These are phyloP conservation scores for Eutrema yunnanense DNA, from an alignment of 345 rosid species.

Conservation along the genomic window DNA sequence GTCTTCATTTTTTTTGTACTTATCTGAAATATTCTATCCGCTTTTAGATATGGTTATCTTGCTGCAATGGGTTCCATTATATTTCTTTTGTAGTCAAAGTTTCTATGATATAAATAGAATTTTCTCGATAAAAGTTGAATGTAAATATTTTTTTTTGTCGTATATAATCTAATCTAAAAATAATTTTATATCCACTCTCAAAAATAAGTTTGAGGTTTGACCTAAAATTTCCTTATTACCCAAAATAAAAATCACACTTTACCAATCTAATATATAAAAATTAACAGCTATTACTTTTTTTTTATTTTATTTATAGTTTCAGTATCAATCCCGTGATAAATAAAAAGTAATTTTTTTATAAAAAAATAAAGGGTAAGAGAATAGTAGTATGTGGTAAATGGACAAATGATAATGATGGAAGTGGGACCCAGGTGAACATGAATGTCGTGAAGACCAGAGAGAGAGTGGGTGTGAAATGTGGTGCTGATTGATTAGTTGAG, in stretches of 20 bases:
- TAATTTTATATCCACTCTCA: too few species aligned
- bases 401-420: neutral
- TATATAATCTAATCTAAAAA: too few species aligned
- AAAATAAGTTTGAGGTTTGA: too few species aligned
- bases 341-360: neutral
- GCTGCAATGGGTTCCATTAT: too few species aligned
- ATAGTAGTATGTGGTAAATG: neutral
- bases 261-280: too few species aligned
- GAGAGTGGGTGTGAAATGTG: slow-evolving; percentile 16
- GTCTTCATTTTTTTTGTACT: neutral
- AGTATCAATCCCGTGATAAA: neutral
- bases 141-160: too few species aligned
- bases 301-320: neutral
- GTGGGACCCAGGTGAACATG: slow-evolving; percentile 23
- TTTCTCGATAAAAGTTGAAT: too few species aligned
- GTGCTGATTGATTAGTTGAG: slow-evolving; percentile 18
- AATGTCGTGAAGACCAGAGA: slow-evolving; percentile 31
- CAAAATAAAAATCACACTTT: too few species aligned
- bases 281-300: too few species aligned
- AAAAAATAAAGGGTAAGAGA: neutral
- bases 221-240: too few species aligned
- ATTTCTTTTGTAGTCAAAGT: too few species aligned
- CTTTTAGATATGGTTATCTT: neutral
- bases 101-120: too few species aligned
- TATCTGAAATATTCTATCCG: neutral